Evolutionary conservation across 2,329 filamentous ascomycete genomes (phyloP), one percentile per base, ranked within the genome.

Genomic region (Apiospora marii): DNA sequence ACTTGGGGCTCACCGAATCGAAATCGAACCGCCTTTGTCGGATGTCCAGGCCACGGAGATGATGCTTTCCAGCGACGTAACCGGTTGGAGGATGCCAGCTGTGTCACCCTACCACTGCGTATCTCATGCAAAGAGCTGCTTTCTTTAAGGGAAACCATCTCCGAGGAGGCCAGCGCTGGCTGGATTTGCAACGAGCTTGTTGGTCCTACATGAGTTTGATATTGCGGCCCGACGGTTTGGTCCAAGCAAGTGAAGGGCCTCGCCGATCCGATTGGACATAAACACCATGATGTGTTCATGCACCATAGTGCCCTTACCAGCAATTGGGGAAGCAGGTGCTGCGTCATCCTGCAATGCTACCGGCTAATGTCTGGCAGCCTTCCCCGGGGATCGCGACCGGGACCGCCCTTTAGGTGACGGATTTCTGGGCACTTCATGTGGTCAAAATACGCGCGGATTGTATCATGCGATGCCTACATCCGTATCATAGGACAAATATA

Each of bases 341-440:
- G 30, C n/a, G 58, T 64, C 58, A 41, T 64, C 19, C 10, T 64
- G 58, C 58, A 41, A 64, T 64, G 58, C 58, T 64, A 64, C 34
- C 22, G 34, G n/a, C 58, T 37, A 41, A 16, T 41, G 58, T 64
- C 58, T 41, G 34, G 13, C 19, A 64, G 22, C 19, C 6, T 64
- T 41, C 34, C 19, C 22, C 58, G 34, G 30, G 34, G 34, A n/a
- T 19, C 30, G 22, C 58, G 22, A 41, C 58, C 4, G 10, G 37
- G 10, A 41, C 37, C 37, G 37, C 37, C 37, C 37, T 41, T 2
- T 1, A 41, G 13, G 13, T n/a, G 34, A 37, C 30, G 16, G 16
- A 49, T 49, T 10, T 49, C 46, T 49, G 22, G 8, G 53, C 30
- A 61, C 53, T 61, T 37, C 37, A 37, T 37, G 53, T 7, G 14